Evolutionary conservation across 768 basidiomycete genomes (phyloP).

Genomic region (Paxillus involutus): DNA sequence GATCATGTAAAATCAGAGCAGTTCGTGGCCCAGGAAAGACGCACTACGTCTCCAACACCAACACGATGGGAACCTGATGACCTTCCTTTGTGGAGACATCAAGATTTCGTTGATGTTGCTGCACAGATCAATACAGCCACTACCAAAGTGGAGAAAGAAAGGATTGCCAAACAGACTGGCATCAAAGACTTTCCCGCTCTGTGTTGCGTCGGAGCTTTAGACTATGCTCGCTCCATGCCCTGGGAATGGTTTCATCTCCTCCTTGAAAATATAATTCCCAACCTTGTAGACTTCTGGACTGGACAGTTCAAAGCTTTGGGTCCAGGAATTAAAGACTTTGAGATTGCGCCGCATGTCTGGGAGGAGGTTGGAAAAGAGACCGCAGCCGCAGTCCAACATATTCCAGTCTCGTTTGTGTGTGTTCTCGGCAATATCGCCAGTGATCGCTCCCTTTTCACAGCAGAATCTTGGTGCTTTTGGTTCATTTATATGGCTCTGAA

Average conservation of each 20-base stretch:
- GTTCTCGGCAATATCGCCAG: too few species aligned
- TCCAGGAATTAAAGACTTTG: slow-evolving; percentile 7
- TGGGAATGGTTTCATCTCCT: slow-evolving; percentile 53
- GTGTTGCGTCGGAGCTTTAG: slow-evolving; percentile 27
- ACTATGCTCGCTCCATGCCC: slow-evolving; percentile 18
- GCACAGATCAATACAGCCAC: slow-evolving; percentile 22
- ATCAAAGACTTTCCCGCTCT: slow-evolving; percentile 36
- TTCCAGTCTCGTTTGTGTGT: slow-evolving; percentile 1
- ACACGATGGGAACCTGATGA: slow-evolving; percentile 7
- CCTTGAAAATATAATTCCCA: slow-evolving; percentile 40
- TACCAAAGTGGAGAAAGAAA: slow-evolving; percentile 16
- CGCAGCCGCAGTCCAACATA: neutral
- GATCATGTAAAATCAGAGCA: slow-evolving; percentile 20
- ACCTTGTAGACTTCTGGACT: too few species aligned
- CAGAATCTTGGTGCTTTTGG: slow-evolving; percentile 15
- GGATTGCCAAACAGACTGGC: slow-evolving; percentile 29
- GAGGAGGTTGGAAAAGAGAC: neutral
- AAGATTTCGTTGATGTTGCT: slow-evolving; percentile 25
- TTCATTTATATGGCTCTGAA: slow-evolving; percentile 10
- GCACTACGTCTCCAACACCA: neutral
- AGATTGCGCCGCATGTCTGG: neutral
- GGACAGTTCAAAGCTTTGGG: slow-evolving; percentile 27
- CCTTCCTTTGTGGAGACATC: slow-evolving; percentile 37
- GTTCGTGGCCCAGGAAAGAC: slow-evolving; percentile 23
- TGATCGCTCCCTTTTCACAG: slow-evolving; percentile 6